A percentile compares a stretch with the other conserved stretches of the same genome.
Evolutionary conservation across 495 filamentous ascomycete genomes (phyloP).

Genomic region (Chaetomium tenue): DNA sequence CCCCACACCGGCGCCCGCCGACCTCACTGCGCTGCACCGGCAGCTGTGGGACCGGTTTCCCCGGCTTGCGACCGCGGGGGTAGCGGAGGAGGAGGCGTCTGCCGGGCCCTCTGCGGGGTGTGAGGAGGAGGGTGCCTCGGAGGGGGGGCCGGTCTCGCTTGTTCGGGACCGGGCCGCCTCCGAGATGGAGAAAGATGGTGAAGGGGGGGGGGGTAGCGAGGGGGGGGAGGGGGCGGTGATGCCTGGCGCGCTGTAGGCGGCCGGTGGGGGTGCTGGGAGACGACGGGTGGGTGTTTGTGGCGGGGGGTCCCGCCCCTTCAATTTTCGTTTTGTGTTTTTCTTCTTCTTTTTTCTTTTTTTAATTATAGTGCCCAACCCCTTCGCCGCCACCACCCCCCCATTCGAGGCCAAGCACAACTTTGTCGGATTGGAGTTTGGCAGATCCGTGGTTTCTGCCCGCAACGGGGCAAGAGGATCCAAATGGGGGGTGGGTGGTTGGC

Average conservation of each 20-base stretch:
- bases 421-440: neutral
- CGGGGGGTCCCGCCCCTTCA: neutral
- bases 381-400: neutral
- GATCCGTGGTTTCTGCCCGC: neutral
- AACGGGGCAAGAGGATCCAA: neutral
- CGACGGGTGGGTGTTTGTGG: neutral
- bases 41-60: no score
- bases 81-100: no score
- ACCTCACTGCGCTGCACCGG: no score
- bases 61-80: no score
- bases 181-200: neutral
- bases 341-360: neutral
- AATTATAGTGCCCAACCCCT: neutral
- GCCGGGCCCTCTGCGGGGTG: no score
- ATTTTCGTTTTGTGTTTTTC: neutral
- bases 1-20: no score
- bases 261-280: neutral
- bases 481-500: neutral
- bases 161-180: no score
- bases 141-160: no score
- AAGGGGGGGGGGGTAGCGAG: no score
- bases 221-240: neutral
- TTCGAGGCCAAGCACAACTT: no score
- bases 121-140: no score
- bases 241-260: neutral